Base-by-base conservation (phyloP, 164 flowering plant species). In the Amborella trichopoda region DNA sequence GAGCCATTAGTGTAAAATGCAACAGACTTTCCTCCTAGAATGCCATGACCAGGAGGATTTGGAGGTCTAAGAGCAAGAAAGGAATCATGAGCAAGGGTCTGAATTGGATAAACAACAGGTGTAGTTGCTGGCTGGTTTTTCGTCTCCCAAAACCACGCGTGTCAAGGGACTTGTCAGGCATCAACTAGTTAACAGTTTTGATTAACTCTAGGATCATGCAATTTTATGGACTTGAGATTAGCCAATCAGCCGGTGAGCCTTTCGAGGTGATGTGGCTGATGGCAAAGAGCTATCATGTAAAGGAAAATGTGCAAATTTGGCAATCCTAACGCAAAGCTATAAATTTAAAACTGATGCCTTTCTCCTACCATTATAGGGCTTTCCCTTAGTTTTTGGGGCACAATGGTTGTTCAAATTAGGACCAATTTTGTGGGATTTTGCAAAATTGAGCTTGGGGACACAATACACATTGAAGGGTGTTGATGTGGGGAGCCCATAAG, bases 71-170 rank as follows among this genome's bases (percentile, higher is more conserved):
- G 34, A 30, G 13, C 34, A 30, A 30, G 13, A 30, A 30, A 30
- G 13, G 6, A n/a, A 13, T 13, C 9, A 30, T 6, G 9, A 30
- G 13, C 34, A 30, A 6, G 34, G 13, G 9, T 30, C 34, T 6
- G 13, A 30, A 6, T 30, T 30, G 34, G 34, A 30, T 30, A 30
- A 30, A 30, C 40, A 4, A 13, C 4, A 37, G 40, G 17, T 5
- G 17, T 37, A 5, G n/a, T n/a, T 37, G 40, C 40, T 37, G 40
- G 40, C n/a, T 37, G 40, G 3, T 37, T 37, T 14, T 37, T 37
- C n/a, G 17, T 37, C 40, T 4, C 40, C 17, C n/a, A 5, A 37
- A 37, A 37, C 34, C 34, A 30, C 13, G 34, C 34, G 9, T 30
- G 34, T 6, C 34, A 30, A 30, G 34, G 34, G 34, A 30, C 13